Percentiles rank a stretch among this genome's conserved stretches.
phyloP scores from a whole-genome alignment of 768 basidiomycete species.

The Kwoniella sp. region DNA sequence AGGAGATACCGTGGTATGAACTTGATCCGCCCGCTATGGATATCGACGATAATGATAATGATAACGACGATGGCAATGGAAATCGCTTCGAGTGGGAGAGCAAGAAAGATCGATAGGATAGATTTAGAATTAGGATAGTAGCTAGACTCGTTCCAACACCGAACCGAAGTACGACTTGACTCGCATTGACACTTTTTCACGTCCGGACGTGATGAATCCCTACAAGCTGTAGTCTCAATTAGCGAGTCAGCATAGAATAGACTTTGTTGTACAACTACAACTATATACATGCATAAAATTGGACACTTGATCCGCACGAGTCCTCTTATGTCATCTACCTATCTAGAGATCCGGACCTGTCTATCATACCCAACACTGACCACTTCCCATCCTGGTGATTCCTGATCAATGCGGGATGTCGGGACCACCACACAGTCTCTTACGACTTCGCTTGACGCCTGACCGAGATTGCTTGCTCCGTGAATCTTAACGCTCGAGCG shows the following conservation, averaged over 20 bases:
- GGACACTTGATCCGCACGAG: too few species aligned
- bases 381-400: conserved; percentile 21
- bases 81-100: neutral
- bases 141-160: neutral
- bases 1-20: conserved; percentile 21
- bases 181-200: too few species aligned
- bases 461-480: conserved; percentile 37
- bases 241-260: too few species aligned
- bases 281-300: too few species aligned
- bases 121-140: neutral
- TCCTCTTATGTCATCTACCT: too few species aligned
- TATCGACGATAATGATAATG: neutral
- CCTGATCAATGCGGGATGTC: neutral
- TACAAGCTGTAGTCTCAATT: too few species aligned
- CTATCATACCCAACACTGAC: conserved; percentile 54
- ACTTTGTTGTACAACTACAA: too few species aligned
- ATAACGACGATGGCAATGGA: neutral
- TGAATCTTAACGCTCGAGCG: conserved; percentile 46
- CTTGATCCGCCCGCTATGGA: conserved; percentile 6
- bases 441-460: conserved; percentile 46
- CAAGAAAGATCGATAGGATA: conserved; percentile 8
- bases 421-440: conserved; percentile 37
- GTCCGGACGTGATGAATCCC: too few species aligned
- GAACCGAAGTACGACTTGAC: too few species aligned
- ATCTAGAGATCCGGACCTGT: conserved; percentile 41